These are phyloP conservation scores for Cystobasidium ongulense DNA, from an alignment of 768 basidiomycete species.

Conservation along the genomic window DNA sequence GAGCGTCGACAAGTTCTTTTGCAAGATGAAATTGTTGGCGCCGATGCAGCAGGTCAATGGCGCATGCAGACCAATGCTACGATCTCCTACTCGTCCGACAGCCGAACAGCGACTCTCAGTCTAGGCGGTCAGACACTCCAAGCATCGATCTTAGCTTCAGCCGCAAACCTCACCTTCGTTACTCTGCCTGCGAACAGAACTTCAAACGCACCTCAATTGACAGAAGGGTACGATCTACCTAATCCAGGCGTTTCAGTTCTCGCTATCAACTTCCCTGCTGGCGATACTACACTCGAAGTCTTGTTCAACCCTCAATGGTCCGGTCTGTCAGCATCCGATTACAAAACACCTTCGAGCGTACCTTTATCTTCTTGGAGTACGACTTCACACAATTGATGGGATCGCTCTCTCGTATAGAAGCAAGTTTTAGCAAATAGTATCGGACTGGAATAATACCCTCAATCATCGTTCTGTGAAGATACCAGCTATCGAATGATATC, in stretches of 20 bases:
- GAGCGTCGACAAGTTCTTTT: slow-evolving; percentile 75
- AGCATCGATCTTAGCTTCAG: slow-evolving; percentile 61
- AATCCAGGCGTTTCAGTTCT: slow-evolving; percentile 77
- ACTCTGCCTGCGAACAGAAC: slow-evolving; percentile 20
- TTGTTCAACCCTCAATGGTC: slow-evolving; percentile 88
- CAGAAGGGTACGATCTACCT: slow-evolving; percentile 35
- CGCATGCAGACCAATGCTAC: slow-evolving; percentile 69
- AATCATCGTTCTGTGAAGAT: too few species aligned
- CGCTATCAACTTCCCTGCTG: slow-evolving; percentile 56
- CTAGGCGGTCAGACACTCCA: slow-evolving; percentile 62
- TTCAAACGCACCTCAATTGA: slow-evolving; percentile 13
- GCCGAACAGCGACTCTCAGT: slow-evolving; percentile 64
- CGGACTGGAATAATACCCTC: neutral
- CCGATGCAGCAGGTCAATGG: slow-evolving; percentile 52
- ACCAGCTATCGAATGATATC: too few species aligned
- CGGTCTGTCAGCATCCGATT: slow-evolving; percentile 48
- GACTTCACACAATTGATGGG: slow-evolving; percentile 42
- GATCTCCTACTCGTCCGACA: slow-evolving; percentile 50
- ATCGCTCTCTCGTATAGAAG: too few species aligned
- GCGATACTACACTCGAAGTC: slow-evolving; percentile 66
- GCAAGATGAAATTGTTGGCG: slow-evolving; percentile 72
- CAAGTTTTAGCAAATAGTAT: too few species aligned
- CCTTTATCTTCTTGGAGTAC: slow-evolving; percentile 65
- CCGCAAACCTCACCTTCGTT: slow-evolving; percentile 60
- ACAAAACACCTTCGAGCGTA: slow-evolving; percentile 65